Evolutionary conservation across 495 filamentous ascomycete species (phyloP).

Genomic region (Aspergillus nidulans): DNA sequence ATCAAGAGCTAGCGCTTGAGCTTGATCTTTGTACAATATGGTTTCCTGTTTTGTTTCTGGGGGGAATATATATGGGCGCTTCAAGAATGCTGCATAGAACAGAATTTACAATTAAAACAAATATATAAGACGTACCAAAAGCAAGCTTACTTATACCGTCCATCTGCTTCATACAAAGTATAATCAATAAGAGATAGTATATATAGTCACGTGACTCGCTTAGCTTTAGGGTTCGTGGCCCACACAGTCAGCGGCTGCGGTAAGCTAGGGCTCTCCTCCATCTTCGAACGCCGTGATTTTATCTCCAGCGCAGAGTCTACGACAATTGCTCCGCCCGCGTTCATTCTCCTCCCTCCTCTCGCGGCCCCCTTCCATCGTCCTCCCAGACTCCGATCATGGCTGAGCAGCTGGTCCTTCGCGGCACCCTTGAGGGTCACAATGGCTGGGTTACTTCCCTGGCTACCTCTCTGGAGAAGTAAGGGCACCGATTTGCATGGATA

Average conservation of each 20-base stretch:
- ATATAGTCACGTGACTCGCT: conserved; percentile 31
- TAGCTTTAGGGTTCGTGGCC: conserved; percentile 36
- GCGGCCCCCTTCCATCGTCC: conserved; percentile 41
- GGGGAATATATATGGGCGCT: neutral
- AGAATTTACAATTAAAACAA: neutral
- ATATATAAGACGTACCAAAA: neutral
- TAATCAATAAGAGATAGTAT: neutral
- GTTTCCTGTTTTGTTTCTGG: neutral
- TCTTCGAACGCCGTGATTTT: conserved; percentile 39
- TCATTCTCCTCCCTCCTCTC: conserved; percentile 36
- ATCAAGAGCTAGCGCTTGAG: neutral
- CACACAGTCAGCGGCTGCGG: conserved; percentile 29
- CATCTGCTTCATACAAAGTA: no score
- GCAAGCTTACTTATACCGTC: no score
- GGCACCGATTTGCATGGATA: conserved; percentile 18
- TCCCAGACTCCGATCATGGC: conserved; percentile 60
- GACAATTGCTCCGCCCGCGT: conserved; percentile 44
- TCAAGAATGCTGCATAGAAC: neutral
- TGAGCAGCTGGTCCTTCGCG: conserved; percentile 95
- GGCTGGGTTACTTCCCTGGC: conserved; percentile 75
- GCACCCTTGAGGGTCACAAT: conserved; percentile 94
- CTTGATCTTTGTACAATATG: conserved; percentile 1
- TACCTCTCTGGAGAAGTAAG: conserved; percentile 98
- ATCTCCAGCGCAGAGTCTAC: conserved; percentile 45
- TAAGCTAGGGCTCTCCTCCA: conserved; percentile 40